A percentile compares a stretch with the other conserved stretches of the same genome.
Evolutionary conservation across 305 asterid species (phyloP).

Genomic region (Coffea humblotiana): DNA sequence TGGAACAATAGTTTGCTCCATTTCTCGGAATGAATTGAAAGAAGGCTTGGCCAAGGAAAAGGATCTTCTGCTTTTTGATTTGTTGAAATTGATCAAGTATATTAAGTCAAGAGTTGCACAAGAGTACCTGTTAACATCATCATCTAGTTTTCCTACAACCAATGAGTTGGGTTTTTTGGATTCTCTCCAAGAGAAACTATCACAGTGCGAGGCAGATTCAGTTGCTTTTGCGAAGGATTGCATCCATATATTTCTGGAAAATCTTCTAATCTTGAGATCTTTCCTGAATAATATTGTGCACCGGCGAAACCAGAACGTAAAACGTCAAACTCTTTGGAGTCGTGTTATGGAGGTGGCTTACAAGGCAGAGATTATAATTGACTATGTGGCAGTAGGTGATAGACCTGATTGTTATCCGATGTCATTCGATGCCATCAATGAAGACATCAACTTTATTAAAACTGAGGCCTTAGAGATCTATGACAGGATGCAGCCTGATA

Average conservation of each 20-base stretch:
- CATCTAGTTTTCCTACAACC: not conserved
- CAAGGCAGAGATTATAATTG: not conserved
- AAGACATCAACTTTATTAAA: not conserved
- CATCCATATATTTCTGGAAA: not conserved
- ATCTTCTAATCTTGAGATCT: not conserved
- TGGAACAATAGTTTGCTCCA: not conserved
- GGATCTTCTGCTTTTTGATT: not conserved
- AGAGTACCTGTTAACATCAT: not conserved
- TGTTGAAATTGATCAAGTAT: not conserved
- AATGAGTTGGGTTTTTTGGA: not conserved
- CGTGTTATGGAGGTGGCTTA: not conserved
- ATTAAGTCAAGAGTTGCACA: not conserved
- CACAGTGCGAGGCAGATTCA: not conserved
- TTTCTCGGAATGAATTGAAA: not conserved
- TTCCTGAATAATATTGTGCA: not conserved
- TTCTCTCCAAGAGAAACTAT: not conserved
- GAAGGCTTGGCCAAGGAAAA: not conserved
- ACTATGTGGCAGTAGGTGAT: not conserved
- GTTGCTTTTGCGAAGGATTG: not conserved
- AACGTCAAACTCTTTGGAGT: not conserved
- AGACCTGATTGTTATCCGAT: not conserved
- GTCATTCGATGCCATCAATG: not conserved
- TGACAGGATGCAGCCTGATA: too few species aligned
- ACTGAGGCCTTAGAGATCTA: not conserved
- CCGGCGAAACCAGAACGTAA: not conserved